Evolutionary conservation across 805 yeast genomes (phyloP), one percentile per base, ranked within the genome.

Genomic region (Myxozyma neotropica): DNA sequence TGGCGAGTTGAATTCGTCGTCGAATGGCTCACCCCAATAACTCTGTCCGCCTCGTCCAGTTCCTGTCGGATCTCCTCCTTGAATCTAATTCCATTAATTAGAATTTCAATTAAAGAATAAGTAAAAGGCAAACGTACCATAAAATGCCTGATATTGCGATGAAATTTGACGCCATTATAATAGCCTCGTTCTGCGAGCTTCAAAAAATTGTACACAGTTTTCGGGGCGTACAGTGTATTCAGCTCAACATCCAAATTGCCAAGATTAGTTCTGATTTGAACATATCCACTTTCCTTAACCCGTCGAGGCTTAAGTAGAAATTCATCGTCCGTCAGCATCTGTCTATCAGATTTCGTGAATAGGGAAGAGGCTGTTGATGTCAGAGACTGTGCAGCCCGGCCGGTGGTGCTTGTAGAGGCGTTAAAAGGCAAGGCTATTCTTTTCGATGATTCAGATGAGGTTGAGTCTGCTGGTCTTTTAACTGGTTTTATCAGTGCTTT

Each of bases 171-270:
- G 4, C 72, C 73, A 38, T 72, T 60, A 40, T 71, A 73, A 48
- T 70, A 72, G 1, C 74, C 74, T 55, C 78, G 70, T 17, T 76
- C 46, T 60, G 87, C 81, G 36, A 75, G 74, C 52, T 76, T 74
- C 19, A 87, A 67, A 63, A 87, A 86, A 35, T 69, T 67, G 40
- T 77, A 67, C 27, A 80, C 70, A 1, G 83, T 76, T 0, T 64
- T 60, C 0, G 91, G 90, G 2, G 81, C 73, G 68, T 87, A 89
- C 64, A 82, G 81, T 10, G 91, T 87, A 83, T 86, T 86, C 12
- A 87, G 68, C 58, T 84, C 91, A 0, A 86, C 70, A 19, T 78
- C 81, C 0, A 87, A 70, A 3, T 74, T 50, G 10, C 75, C 75
- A 8, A 66, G 39, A 21, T 55, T 61, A 2, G 74, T 73, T 26